phyloP scores from a whole-genome alignment of 2,329 filamentous ascomycete species.

The Plectosphaerella sp. region DNA sequence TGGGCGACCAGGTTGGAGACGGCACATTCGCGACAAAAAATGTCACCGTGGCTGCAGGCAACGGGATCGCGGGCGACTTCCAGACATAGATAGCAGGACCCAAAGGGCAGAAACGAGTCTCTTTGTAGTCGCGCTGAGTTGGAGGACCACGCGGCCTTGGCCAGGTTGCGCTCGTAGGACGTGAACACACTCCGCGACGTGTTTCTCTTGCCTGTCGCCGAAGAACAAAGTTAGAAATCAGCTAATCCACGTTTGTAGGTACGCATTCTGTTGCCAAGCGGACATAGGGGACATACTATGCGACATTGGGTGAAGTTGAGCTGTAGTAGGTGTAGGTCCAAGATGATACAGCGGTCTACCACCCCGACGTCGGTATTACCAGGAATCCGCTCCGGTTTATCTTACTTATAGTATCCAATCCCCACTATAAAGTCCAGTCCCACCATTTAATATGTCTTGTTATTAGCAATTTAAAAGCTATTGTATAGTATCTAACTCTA shows the following conservation, averaged over 20 bases:
- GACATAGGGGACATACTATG: slow-evolving; percentile 36
- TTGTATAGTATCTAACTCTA: too few species aligned
- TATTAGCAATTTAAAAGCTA: too few species aligned
- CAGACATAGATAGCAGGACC: slow-evolving; percentile 83
- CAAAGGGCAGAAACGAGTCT: slow-evolving; percentile 90
- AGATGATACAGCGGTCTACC: too few species aligned
- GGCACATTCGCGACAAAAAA: slow-evolving; percentile 95
- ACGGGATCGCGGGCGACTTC: slow-evolving; percentile 77
- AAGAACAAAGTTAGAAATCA: neutral
- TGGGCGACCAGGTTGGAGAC: slow-evolving; percentile 87
- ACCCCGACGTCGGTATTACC: too few species aligned
- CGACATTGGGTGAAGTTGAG: slow-evolving; percentile 30
- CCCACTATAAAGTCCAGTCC: too few species aligned
- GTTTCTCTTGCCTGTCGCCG: slow-evolving; percentile 68
- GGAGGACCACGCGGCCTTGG: slow-evolving; percentile 77
- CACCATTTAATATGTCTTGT: too few species aligned
- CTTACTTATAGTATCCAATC: too few species aligned
- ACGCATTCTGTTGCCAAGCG: neutral
- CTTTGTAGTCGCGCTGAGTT: slow-evolving; percentile 79
- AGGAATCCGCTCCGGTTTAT: too few species aligned
- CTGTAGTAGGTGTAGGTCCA: too few species aligned
- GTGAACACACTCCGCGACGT: slow-evolving; percentile 93
- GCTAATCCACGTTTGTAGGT: neutral
- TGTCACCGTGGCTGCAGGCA: slow-evolving; percentile 76
- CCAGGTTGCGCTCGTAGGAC: slow-evolving; percentile 78